Evolutionary conservation across 805 yeast genomes (phyloP), one percentile per base, ranked within the genome.

Genomic region (Kodamaea kakaduensis): DNA sequence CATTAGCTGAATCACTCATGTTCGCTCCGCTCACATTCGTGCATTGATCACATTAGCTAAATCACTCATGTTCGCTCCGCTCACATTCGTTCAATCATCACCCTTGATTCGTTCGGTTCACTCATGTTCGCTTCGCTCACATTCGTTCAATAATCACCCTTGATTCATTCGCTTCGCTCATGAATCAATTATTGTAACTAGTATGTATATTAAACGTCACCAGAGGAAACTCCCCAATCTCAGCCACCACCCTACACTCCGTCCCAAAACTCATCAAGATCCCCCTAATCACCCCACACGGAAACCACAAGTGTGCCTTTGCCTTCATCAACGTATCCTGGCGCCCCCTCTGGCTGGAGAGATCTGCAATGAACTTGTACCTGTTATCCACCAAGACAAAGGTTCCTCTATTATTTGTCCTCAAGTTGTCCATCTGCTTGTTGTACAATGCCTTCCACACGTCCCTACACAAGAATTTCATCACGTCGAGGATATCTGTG

Each of bases 401-500:
- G 0, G 89, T 84, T 5, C 93, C 84, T 24, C 94, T 64, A 56
- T 93, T 97, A 54, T 93, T 93, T 1, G 98, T 93, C 42, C 95
- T 75, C 40, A 93, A 68, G 47, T 87, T 88, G 55, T 89, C 97
- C 68, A 93, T 85, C 55, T 84, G 96, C 58, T 88, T 90, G 24
- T 79, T 77, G 59, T 77, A 87, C 18, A 90, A 54, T 35, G 73
- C 61, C 47, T 75, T 78, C 97, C 97, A 93, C 18, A 89, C 82
- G 47, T 89, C 97, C 30, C 95, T 73, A 55, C 97, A 89, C 4
- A 93, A 75, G 55, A 86, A 88, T 59, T 90, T 90, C 86, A 93
- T 85, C 25, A 90, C 73, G 45, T 85, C 89, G 24, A 90, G 59
- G 9, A 84, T 69, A 42, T 84, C 89, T 14, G 64, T 68, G 52